Base-by-base conservation (phyloP, 139 green algal species). In the Chlorella sp. region DNA sequence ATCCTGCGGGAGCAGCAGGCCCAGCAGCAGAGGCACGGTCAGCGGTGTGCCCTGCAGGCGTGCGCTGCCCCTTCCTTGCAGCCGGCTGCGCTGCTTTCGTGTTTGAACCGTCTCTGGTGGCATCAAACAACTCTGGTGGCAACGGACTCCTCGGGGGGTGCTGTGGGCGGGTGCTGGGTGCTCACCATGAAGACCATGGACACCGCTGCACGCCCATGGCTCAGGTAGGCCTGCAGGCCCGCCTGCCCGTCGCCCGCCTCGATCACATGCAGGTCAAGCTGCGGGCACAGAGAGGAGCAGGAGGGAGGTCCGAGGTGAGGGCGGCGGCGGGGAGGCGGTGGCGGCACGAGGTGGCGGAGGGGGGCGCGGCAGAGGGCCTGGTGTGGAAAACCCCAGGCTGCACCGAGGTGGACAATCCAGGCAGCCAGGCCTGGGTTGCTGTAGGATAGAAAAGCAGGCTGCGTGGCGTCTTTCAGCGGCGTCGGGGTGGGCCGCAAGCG, bases 191-290 rank as follows among this genome's bases (percentile, higher is more conserved):
- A 84, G 0, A 89, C 71, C 9, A 89, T 42, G 53, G 32, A n/a
- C 1, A 89, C 37, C 5, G 7, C 19, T 32, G 39, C 34, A 21
- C 85, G 69, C 24, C 83, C 83, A 75, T 78, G 53, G 21, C 75
- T 48, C 22, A 89, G 75, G 75, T 85, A 89, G 22, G 57, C 42
- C 73, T 85, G 48, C 71, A 89, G 73, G 53, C 86, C 86, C n/a
- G 82, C 64, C n/a, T 26, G 53, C 48, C 86, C 86, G 28, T 89
- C 60, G 48, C 40, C 40, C 9, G 86, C 86, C 75, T 89, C 69
- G 22, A 89, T 53, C 53, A 89, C 86, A 76, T 81, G 39, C 48
- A 89, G 53, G 75, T 89, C 69, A 9, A 89, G 75, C 86, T 89
- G 86, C 84, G 37, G 61, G 36, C 28, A 42, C 40, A 36, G 28